Evolutionary conservation across 768 basidiomycete species (phyloP).

Genomic region (Pleurotus citrinopileatus): DNA sequence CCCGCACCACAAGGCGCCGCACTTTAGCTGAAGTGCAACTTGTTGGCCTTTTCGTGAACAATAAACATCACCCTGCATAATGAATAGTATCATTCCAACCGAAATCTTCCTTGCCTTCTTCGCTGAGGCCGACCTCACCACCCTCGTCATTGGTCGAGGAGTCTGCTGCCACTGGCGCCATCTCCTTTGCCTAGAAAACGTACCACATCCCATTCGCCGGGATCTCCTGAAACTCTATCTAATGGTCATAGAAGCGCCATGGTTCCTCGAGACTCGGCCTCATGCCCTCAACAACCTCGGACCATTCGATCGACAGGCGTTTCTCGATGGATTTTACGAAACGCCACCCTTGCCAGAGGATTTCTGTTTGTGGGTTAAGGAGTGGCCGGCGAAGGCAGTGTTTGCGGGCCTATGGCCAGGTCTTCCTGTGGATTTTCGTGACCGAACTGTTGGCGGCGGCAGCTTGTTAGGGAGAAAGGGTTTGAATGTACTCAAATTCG

Average conservation of each 20-base stretch:
- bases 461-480: neutral
- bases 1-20: too few relatives aligned
- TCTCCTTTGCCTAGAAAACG: slow-evolving; percentile 8
- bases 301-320: neutral
- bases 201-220: slow-evolving; percentile 17
- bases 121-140: slow-evolving; percentile 16
- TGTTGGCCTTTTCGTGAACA: too few relatives aligned
- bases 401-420: slow-evolving; percentile 19
- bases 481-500: neutral
- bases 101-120: slow-evolving; percentile 21
- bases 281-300: slow-evolving; percentile 12
- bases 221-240: slow-evolving; percentile 19
- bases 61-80: too few relatives aligned
- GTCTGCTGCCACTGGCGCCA: slow-evolving; percentile 17
- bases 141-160: slow-evolving; percentile 17
- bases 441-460: neutral
- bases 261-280: slow-evolving; percentile 14
- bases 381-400: slow-evolving; percentile 21
- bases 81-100: neutral
- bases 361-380: slow-evolving; percentile 21
- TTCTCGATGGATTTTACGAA: slow-evolving; percentile 14
- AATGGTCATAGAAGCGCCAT: slow-evolving; percentile 13
- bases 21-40: too few relatives aligned
- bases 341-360: slow-evolving; percentile 22
- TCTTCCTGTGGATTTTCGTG: slow-evolving; percentile 2